Evolutionary conservation across 2,329 filamentous ascomycete species (phyloP).

Genomic region (Gremmenia infestans): DNA sequence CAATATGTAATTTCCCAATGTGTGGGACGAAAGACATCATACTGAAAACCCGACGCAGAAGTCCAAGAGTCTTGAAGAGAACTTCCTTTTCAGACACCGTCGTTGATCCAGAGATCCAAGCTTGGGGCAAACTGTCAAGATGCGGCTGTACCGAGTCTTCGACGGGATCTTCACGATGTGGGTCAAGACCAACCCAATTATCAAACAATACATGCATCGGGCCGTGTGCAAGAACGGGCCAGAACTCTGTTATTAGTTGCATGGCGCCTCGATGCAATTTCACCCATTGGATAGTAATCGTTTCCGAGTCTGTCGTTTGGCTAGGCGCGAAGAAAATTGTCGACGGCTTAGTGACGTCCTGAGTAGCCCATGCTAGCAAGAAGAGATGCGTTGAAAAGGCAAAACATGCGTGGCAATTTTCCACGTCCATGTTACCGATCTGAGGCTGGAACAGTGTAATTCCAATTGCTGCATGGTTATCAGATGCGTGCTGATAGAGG

Average conservation of each 20-base stretch:
- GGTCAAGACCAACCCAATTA: conserved; percentile 18
- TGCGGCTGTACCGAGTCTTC: conserved; percentile 13
- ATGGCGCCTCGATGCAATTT: conserved; percentile 31
- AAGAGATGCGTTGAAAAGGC: conserved; percentile 31
- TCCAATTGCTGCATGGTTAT: conserved; percentile 28
- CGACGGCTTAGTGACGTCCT: conserved; percentile 21
- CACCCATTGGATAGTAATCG: conserved; percentile 29
- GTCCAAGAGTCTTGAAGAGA: conserved; percentile 10
- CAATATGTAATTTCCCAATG: conserved; percentile 12
- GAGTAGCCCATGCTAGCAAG: conserved; percentile 31
- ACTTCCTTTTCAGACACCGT: conserved; percentile 6
- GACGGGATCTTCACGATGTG: conserved; percentile 12
- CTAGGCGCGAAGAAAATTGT: conserved; percentile 32
- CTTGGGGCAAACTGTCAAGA: conserved; percentile 14
- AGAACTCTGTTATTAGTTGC: conserved; percentile 19
- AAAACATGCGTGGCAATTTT: conserved; percentile 31
- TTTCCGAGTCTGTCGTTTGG: conserved; percentile 25
- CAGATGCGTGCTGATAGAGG: conserved; percentile 28
- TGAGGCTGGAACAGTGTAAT: conserved; percentile 31
- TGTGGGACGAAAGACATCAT: conserved; percentile 22
- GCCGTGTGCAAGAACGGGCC: conserved; percentile 18
- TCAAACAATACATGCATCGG: conserved; percentile 22
- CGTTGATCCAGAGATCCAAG: conserved; percentile 11
- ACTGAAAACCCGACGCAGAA: conserved; percentile 16
- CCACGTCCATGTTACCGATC: conserved; percentile 41